Percentiles rank a stretch among this genome's conserved stretches.
Evolutionary conservation across 345 rosid species (phyloP).

Genomic region (Trapa incisa): DNA sequence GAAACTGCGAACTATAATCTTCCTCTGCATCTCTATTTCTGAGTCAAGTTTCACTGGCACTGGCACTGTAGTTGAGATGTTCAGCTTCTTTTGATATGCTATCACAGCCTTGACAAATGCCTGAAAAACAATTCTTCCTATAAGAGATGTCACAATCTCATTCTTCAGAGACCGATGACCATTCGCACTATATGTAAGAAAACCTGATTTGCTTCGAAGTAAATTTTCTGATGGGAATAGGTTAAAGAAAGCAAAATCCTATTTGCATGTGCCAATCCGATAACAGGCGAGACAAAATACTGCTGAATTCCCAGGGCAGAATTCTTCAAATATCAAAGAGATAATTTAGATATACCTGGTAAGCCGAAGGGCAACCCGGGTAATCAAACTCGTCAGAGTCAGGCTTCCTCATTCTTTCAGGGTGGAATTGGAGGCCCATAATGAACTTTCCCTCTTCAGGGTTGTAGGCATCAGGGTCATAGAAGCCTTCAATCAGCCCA

Average conservation of each 20-base stretch:
- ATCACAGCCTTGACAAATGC: slow-evolving; percentile 82
- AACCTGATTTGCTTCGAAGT: not conserved
- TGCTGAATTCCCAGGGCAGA: not conserved
- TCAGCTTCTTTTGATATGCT: slow-evolving; percentile 69
- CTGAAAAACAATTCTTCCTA: slow-evolving; percentile 17
- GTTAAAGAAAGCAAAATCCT: not conserved
- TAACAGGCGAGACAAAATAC: not conserved
- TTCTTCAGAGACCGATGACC: not conserved
- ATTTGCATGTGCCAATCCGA: not conserved
- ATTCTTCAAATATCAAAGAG: not conserved
- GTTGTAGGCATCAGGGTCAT: slow-evolving; percentile 64
- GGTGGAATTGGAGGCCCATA: slow-evolving; percentile 86
- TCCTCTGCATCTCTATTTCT: slow-evolving; percentile 58
- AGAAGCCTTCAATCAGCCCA: slow-evolving; percentile 81
- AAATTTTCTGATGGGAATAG: not conserved
- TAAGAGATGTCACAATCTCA: not conserved
- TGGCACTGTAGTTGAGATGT: slow-evolving; percentile 27
- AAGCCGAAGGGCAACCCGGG: slow-evolving; percentile 71
- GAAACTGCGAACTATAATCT: slow-evolving; percentile 49
- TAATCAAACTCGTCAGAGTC: slow-evolving; percentile 52
- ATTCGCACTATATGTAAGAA: not conserved
- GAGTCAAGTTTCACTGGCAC: slow-evolving; percentile 30
- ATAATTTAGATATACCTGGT: slow-evolving; percentile 33
- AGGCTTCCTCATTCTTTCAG: slow-evolving; percentile 61
- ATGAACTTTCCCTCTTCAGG: slow-evolving; percentile 70